Percentiles rank a stretch among this genome's conserved stretches.
Conservation (phyloP, 2,329 filamentous ascomycete genomes). For the Colletotrichum orchidophilum region DNA sequence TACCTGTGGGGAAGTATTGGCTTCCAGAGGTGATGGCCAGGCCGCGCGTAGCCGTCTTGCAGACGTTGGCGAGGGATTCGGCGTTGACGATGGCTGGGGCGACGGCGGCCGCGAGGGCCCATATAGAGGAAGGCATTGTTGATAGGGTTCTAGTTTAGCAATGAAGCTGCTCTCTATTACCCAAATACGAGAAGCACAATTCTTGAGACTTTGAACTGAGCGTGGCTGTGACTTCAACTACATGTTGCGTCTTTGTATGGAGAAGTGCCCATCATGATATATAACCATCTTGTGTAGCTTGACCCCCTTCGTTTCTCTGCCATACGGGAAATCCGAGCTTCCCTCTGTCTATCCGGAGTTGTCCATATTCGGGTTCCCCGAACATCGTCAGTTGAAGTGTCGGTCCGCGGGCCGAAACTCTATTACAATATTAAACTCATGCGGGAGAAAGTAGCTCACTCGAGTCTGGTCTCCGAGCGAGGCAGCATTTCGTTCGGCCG, state of each 20-base stretch:
- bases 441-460: not conserved
- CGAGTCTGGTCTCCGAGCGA: not conserved
- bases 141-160: not conserved
- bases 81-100: conserved; percentile 28
- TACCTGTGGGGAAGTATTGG: conserved; percentile 47
- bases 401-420: not conserved
- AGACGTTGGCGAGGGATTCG: conserved; percentile 36
- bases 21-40: conserved; percentile 52
- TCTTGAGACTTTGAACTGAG: too few relatives aligned
- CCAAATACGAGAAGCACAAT: not conserved
- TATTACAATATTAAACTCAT: not conserved
- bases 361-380: not conserved
- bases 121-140: not conserved
- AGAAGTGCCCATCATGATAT: not conserved
- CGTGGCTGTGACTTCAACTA: not conserved
- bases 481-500: not conserved
- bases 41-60: conserved; percentile 41
- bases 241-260: not conserved
- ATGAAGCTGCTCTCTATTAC: not conserved
- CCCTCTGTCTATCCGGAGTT: not conserved
- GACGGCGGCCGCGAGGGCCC: not conserved
- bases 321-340: not conserved
- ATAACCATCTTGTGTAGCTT: not conserved
- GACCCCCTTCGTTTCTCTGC: not conserved
- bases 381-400: not conserved